Base-by-base conservation (phyloP, 495 filamentous ascomycete species). In the Annulohypoxylon nitens region DNA sequence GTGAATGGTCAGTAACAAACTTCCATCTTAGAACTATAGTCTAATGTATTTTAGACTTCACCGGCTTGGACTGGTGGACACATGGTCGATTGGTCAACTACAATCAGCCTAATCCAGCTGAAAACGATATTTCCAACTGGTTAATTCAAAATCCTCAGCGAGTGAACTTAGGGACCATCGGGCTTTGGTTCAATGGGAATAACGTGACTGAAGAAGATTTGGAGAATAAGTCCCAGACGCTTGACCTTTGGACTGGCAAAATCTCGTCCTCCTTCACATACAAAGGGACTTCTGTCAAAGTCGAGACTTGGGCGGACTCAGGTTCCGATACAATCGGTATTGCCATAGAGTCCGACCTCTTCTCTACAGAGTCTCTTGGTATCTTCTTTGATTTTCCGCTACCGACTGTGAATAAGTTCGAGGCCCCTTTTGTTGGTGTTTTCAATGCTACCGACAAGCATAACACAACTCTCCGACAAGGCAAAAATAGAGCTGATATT, bases 381-480 rank as follows among this genome's bases (percentile, higher is more conserved):
- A 69, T 88, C 25, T 87, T 86, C 73, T 81, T 88, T 65, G 86
- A 88, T 60, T 88, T 85, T 61, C 86, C 86, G 16, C 81, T 84
- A 62, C 80, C 83, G 5, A 83, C 82, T 58, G 63, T 65, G 6
- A 79, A 85, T 60, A 88, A 86, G 39, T 84, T 82, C 68, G 79
- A 84, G 30, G 81, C 80, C 10, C 80, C 83, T 11, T 87, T 85
- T 68, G 86, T 88, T 2, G 86, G 86, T 14, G 76, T 86, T 34
- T 81, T 80, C 71, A 81, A 83, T 73, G 79, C 77, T 9, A 83
- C 82, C 6, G 74, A 75, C 8, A 76, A 80, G n/a, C 86, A 88
- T 67, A 74, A 62, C 9, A 88, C 86, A 0, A 61, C 26, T 2
- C 55, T 87, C 2, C 57, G 77, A 10, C 45, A 43, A 10, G 70